A percentile compares a stretch with the other conserved stretches of the same genome.
These are phyloP conservation scores for Dryadomyces quercus-mongolicae DNA, from an alignment of 2,329 filamentous ascomycete species.

Conservation along the genomic window DNA sequence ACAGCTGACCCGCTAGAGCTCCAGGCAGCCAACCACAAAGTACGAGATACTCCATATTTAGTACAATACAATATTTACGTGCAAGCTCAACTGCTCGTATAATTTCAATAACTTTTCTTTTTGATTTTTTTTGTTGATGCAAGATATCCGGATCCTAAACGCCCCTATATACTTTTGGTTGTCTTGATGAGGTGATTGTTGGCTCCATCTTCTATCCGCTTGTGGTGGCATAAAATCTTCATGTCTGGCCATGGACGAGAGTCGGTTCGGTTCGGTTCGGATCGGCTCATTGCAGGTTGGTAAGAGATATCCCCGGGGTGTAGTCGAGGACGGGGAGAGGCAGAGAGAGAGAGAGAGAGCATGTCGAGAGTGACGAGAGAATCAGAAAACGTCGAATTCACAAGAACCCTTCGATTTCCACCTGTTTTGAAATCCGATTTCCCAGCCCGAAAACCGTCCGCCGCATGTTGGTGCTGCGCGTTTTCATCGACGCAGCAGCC, in stretches of 20 bases:
- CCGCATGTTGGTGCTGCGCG: background rate
- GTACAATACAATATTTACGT: background rate
- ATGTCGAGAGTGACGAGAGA: constrained; percentile 23
- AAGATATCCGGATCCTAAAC: constrained; percentile 77
- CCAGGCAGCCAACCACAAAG: background rate
- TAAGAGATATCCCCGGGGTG: background rate
- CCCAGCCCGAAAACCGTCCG: background rate
- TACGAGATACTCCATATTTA: background rate
- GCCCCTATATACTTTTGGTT: constrained; percentile 29
- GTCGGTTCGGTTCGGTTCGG: constrained; percentile 11
- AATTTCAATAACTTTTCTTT: constrained; percentile 10
- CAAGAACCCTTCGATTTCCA: background rate
- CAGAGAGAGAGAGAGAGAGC: background rate
- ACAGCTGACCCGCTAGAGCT: background rate
- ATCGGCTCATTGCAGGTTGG: too few relatives aligned
- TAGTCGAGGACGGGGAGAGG: background rate
- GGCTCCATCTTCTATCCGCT: constrained; percentile 64
- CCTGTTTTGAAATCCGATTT: background rate
- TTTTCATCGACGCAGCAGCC: background rate
- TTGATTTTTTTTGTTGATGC: constrained; percentile 39
- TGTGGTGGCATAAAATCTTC: constrained; percentile 12
- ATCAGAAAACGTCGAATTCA: constrained; percentile 12
- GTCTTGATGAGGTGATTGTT: constrained; percentile 30
- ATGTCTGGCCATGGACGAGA: background rate
- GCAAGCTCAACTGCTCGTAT: background rate